These are phyloP conservation scores for Botrytis porri DNA, from an alignment of 2,329 filamentous ascomycete species.

Conservation along the genomic window DNA sequence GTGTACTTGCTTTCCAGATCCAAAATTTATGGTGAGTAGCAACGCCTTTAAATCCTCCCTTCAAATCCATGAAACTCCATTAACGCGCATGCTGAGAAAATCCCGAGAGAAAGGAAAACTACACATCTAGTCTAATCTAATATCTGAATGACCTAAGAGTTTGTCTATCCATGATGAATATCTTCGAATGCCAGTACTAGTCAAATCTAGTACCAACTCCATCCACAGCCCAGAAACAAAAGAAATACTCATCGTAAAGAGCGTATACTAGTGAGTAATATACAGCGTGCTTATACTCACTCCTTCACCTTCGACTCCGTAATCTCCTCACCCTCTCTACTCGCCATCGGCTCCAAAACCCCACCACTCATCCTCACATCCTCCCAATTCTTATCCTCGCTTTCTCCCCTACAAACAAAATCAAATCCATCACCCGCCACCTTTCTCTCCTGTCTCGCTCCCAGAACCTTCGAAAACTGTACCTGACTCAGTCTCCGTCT, in stretches of 20 bases:
- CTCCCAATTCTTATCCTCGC: background rate
- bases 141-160: background rate
- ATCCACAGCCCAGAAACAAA: background rate
- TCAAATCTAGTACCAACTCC: background rate
- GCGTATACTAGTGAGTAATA: background rate
- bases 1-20: background rate
- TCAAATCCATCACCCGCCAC: background rate
- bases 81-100: background rate
- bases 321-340: background rate
- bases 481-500: background rate
- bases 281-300: background rate
- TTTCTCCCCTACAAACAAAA: slow-evolving; percentile 7
- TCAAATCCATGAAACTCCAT: background rate
- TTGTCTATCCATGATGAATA: background rate
- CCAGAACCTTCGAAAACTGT: background rate
- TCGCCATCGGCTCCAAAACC: background rate
- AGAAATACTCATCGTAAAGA: background rate
- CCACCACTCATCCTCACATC: background rate
- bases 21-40: background rate
- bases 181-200: background rate
- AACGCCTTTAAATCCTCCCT: background rate
- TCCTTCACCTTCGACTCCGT: background rate
- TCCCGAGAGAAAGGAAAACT: background rate
- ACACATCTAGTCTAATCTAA: background rate
- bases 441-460: background rate